A percentile compares a stretch with the other conserved stretches of the same genome.
Evolutionary conservation across 768 basidiomycete genomes (phyloP).

Genomic region (Podaxis rugospora): DNA sequence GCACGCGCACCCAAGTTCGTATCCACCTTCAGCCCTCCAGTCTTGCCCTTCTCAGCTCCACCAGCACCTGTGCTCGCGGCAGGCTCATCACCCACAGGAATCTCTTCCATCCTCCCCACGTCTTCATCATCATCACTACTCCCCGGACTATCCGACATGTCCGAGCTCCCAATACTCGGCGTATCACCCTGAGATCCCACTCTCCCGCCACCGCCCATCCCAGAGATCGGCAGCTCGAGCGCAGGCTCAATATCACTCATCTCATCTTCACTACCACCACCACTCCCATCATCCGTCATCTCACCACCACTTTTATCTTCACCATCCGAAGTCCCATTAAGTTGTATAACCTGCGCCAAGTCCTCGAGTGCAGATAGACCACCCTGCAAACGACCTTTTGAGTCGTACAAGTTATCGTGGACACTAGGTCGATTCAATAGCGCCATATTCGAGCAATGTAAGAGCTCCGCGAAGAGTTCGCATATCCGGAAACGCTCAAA

Average conservation of each 20-base stretch:
- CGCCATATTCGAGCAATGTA: slow-evolving; percentile 98
- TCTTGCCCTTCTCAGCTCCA: neutral
- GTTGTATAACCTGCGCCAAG: slow-evolving; percentile 77
- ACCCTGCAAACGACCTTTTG: slow-evolving; percentile 81
- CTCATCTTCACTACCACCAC: slow-evolving; percentile 25
- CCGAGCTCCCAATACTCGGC: slow-evolving; percentile 70
- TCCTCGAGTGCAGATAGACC: slow-evolving; percentile 83
- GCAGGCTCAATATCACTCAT: slow-evolving; percentile 44
- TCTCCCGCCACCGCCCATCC: neutral
- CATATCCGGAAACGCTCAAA: slow-evolving; percentile 94
- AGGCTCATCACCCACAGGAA: slow-evolving; percentile 69
- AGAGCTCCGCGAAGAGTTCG: slow-evolving; percentile 93
- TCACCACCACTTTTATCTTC: slow-evolving; percentile 37
- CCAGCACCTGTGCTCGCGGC: neutral
- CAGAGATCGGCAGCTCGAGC: slow-evolving; percentile 64
- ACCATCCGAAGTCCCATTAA: slow-evolving; percentile 45
- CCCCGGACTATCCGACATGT: slow-evolving; percentile 67
- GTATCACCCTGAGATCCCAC: slow-evolving; percentile 76
- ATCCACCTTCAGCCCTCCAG: neutral
- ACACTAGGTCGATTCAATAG: slow-evolving; percentile 80
- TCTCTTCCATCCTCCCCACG: slow-evolving; percentile 60
- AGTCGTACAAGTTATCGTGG: slow-evolving; percentile 69
- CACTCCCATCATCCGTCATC: slow-evolving; percentile 52
- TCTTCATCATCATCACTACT: slow-evolving; percentile 60
- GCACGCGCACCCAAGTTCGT: neutral